These are phyloP conservation scores for Eucalyptus sideroxylon DNA, from an alignment of 345 rosid species.

Conservation along the genomic window DNA sequence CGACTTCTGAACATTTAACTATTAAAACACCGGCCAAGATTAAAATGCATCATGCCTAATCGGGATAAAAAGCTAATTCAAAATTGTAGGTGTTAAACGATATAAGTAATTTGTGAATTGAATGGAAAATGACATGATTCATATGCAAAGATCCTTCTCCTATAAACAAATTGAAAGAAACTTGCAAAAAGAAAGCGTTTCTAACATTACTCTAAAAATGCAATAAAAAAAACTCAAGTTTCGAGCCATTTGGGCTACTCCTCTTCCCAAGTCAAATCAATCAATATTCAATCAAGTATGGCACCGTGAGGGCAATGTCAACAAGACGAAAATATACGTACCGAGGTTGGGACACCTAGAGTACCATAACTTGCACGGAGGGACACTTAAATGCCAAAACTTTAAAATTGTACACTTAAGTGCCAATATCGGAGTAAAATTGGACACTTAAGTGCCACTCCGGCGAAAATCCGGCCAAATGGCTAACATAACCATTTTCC, in stretches of 20 bases:
- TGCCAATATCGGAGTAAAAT: too few species aligned
- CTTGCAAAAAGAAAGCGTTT: not conserved
- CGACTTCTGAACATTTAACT: not conserved
- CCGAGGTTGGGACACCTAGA: too few species aligned
- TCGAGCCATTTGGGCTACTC: not conserved
- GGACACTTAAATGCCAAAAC: too few species aligned
- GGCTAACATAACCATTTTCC: too few species aligned
- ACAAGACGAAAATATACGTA: not conserved
- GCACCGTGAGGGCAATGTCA: rapidly evolving
- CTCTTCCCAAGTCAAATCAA: not conserved
- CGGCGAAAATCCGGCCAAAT: too few species aligned
- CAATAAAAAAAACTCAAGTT: too few species aligned
- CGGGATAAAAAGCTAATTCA: not conserved
- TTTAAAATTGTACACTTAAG: too few species aligned
- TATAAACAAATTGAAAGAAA: not conserved
- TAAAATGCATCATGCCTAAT: not conserved
- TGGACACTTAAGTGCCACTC: too few species aligned
- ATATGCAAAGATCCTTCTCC: not conserved
- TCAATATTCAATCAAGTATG: too few species aligned
- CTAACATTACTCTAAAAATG: not conserved
- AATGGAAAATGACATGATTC: not conserved
- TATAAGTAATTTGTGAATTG: too few species aligned
- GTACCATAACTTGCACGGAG: too few species aligned
- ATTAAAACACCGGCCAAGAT: not conserved
- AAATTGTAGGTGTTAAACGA: not conserved